Evolutionary conservation across 2,329 filamentous ascomycete genomes (phyloP).

Genomic region (Pseudogymnoascus sp.): DNA sequence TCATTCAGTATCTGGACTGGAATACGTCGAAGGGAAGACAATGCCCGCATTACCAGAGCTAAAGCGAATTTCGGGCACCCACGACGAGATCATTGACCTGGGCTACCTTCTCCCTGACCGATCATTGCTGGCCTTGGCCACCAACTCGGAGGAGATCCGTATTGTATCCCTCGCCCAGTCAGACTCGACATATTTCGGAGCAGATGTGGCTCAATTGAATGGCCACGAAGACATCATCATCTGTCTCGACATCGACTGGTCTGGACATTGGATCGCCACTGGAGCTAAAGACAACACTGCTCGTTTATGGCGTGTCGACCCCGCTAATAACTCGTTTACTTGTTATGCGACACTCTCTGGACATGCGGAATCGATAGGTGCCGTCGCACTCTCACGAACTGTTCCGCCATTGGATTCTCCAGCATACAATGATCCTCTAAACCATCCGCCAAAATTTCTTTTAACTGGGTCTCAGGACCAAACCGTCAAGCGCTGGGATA

Average conservation of each 20-base stretch:
- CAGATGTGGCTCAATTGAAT: conserved; percentile 76
- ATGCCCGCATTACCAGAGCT: conserved; percentile 37
- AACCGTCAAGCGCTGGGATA: conserved; percentile 91
- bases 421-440: conserved; percentile 65
- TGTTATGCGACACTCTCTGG: conserved; percentile 80
- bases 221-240: conserved; percentile 96
- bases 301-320: conserved; percentile 80
- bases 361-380: conserved; percentile 88
- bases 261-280: conserved; percentile 91
- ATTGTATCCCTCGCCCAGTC: conserved; percentile 62
- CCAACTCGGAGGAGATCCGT: conserved; percentile 88
- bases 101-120: conserved; percentile 75
- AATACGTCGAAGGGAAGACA: conserved; percentile 30
- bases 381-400: conserved; percentile 72
- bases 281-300: conserved; percentile 96
- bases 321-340: conserved; percentile 63
- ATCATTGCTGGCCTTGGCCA: conserved; percentile 80
- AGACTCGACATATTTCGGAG: conserved; percentile 64
- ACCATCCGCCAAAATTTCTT: conserved; percentile 74
- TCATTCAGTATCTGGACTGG: conserved; percentile 49
- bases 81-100: conserved; percentile 95
- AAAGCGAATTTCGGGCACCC: conserved; percentile 84
- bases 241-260: conserved; percentile 90
- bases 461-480: conserved; percentile 92
- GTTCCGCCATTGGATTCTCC: conserved; percentile 61